phyloP scores from a whole-genome alignment of 2,329 filamentous ascomycete genomes.

The Fusarium bulbicola region DNA sequence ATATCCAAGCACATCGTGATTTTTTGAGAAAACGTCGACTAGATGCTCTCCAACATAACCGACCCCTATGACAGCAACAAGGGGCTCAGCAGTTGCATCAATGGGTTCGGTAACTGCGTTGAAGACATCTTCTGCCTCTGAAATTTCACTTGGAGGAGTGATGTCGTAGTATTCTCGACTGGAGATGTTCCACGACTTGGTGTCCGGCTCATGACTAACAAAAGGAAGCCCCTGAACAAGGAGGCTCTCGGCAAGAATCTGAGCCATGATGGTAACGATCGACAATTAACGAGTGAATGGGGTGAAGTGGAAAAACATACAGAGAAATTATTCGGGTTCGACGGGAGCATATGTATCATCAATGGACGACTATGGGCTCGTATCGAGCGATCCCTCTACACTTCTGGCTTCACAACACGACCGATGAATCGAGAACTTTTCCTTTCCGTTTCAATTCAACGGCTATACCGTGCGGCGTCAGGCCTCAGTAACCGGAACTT shows the following conservation, averaged over 20 bases:
- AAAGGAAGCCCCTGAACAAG: slow-evolving; percentile 37
- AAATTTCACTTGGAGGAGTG: slow-evolving; percentile 47
- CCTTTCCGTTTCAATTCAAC: slow-evolving; percentile 19
- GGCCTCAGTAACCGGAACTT: slow-evolving; percentile 15
- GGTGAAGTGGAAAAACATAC: slow-evolving; percentile 6
- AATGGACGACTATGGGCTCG: slow-evolving; percentile 4
- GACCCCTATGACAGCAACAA: slow-evolving; percentile 61
- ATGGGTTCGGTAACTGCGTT: slow-evolving; percentile 8
- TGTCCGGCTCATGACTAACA: slow-evolving; percentile 23
- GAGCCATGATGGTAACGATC: slow-evolving; percentile 42
- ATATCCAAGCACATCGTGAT: slow-evolving; percentile 57
- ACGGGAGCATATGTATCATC: slow-evolving; percentile 36
- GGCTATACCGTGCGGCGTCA: slow-evolving; percentile 19
- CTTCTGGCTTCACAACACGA: slow-evolving; percentile 12
- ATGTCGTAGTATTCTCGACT: slow-evolving; percentile 45
- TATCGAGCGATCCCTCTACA: slow-evolving; percentile 15
- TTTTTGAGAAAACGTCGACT: slow-evolving; percentile 52
- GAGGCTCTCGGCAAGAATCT: slow-evolving; percentile 36
- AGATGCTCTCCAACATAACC: slow-evolving; percentile 63
- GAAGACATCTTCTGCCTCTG: slow-evolving; percentile 38
- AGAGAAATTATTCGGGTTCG: slow-evolving; percentile 20
- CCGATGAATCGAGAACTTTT: slow-evolving; percentile 18
- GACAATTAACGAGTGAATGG: slow-evolving; percentile 37
- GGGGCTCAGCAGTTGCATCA: slow-evolving; percentile 37
- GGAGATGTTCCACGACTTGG: slow-evolving; percentile 39